Conservation (phyloP, 805 yeast species). For the Suhomyces pyralidae region DNA sequence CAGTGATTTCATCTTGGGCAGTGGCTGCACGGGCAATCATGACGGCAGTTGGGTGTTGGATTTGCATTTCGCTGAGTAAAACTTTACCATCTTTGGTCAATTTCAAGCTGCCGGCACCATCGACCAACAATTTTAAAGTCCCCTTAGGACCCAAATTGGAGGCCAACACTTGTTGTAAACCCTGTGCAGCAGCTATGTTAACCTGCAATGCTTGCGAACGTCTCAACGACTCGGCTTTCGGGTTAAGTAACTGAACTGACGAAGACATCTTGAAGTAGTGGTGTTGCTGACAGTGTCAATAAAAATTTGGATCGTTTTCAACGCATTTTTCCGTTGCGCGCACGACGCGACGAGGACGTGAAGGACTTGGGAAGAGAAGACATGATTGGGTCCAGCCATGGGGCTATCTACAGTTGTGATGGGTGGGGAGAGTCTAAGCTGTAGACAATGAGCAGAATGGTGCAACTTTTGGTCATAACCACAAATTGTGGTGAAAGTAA, state of each 20-base stretch:
- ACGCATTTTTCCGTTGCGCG: slow-evolving; percentile 4
- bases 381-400: background rate
- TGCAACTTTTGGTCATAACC: background rate
- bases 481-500: too few species aligned
- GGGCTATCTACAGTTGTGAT: background rate
- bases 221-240: slow-evolving; percentile 96
- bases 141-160: slow-evolving; percentile 97
- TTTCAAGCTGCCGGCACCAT: slow-evolving; percentile 93
- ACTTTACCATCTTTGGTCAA: slow-evolving; percentile 97
- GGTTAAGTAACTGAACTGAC: slow-evolving; percentile 84
- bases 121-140: slow-evolving; percentile 92
- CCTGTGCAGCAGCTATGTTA: slow-evolving; percentile 94
- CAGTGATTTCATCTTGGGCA: slow-evolving; percentile 98
- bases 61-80: slow-evolving; percentile 91
- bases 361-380: background rate
- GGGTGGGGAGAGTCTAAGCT: background rate
- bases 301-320: slow-evolving; percentile 3
- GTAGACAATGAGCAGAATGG: too few species aligned
- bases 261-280: slow-evolving; percentile 39
- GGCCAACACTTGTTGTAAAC: slow-evolving; percentile 86
- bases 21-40: slow-evolving; percentile 90
- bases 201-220: slow-evolving; percentile 94
- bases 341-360: slow-evolving; percentile 1
- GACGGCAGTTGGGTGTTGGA: slow-evolving; percentile 53
- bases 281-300: background rate